Percentiles rank a stretch among this genome's conserved stretches.
Conservation (phyloP, 2,329 filamentous ascomycete species). For the Tolypocladium tundrense region DNA sequence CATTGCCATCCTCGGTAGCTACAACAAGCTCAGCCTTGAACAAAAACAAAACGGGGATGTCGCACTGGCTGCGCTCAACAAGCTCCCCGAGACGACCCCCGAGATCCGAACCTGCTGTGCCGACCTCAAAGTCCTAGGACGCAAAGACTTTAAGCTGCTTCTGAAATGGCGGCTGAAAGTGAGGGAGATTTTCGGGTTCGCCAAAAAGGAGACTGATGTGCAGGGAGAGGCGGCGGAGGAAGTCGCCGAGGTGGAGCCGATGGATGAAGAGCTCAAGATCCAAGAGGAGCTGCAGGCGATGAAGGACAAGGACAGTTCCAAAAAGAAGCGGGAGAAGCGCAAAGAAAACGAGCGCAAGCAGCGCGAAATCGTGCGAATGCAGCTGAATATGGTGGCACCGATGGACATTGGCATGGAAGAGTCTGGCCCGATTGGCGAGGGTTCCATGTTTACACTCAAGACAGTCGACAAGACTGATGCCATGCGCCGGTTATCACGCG, state of each 20-base stretch:
- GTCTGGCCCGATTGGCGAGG: conserved; percentile 64
- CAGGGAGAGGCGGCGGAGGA: conserved; percentile 44
- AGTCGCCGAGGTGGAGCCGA: conserved; percentile 71
- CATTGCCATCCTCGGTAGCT: conserved; percentile 77
- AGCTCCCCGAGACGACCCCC: conserved; percentile 74
- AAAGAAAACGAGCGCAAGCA: conserved; percentile 91
- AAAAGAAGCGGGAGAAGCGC: conserved; percentile 74
- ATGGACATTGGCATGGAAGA: conserved; percentile 95
- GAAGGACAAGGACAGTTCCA: conserved; percentile 65
- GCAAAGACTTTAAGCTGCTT: conserved; percentile 87
- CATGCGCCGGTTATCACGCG: conserved; percentile 50
- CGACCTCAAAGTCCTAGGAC: conserved; percentile 81
- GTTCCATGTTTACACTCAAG: conserved; percentile 80
- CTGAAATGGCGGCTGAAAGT: conserved; percentile 85
- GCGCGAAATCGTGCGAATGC: conserved; percentile 90
- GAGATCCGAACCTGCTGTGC: conserved; percentile 71
- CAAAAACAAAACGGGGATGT: conserved; percentile 76
- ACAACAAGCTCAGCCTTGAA: conserved; percentile 76
- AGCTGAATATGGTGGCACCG: conserved; percentile 92
- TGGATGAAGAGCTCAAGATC: conserved; percentile 90
- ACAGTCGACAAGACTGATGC: conserved; percentile 66
- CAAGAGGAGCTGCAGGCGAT: conserved; percentile 79
- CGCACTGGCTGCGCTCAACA: conserved; percentile 74
- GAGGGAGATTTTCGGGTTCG: conserved; percentile 81
- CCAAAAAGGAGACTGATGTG: conserved; percentile 56